A percentile compares a stretch with the other conserved stretches of the same genome.
These are phyloP conservation scores for Neopestalotiopsis rosae DNA, from an alignment of 2,329 filamentous ascomycete species.

Conservation along the genomic window DNA sequence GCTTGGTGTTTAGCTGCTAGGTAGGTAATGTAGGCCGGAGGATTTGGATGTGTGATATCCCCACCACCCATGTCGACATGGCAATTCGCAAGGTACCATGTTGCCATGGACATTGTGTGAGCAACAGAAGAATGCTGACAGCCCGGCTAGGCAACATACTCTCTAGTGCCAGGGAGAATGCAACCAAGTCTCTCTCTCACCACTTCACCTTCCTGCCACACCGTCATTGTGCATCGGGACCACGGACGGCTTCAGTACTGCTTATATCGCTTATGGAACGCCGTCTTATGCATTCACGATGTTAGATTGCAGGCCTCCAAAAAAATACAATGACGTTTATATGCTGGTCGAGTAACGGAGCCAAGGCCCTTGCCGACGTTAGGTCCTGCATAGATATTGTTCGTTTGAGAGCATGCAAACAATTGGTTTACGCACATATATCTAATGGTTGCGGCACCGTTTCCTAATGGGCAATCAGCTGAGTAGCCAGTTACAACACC, in stretches of 20 bases:
- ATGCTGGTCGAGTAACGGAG: slow-evolving; percentile 1
- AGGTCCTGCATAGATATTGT: background rate
- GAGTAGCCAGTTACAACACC: background rate
- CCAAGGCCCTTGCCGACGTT: background rate
- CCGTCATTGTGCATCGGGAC: slow-evolving; percentile 19
- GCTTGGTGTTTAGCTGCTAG: too few relatives aligned
- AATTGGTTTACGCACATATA: background rate
- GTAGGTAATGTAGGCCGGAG: too few relatives aligned
- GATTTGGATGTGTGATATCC: background rate
- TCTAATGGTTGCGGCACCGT: background rate
- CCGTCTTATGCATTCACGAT: slow-evolving; percentile 18
- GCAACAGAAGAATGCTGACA: background rate
- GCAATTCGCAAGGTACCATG: background rate
- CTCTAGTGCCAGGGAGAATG: background rate
- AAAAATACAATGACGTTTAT: slow-evolving; percentile 18
- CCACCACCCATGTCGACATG: background rate
- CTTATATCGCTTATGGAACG: background rate
- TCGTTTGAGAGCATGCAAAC: background rate
- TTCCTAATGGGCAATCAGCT: background rate
- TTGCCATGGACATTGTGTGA: background rate
- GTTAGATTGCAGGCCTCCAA: background rate
- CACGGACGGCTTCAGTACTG: background rate
- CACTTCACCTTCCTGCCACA: slow-evolving; percentile 4
- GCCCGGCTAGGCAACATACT: background rate
- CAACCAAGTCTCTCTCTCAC: background rate